Percentiles rank a stretch among this genome's conserved stretches.
Conservation (phyloP, 2,329 filamentous ascomycete species). For the Helotiales sp. region DNA sequence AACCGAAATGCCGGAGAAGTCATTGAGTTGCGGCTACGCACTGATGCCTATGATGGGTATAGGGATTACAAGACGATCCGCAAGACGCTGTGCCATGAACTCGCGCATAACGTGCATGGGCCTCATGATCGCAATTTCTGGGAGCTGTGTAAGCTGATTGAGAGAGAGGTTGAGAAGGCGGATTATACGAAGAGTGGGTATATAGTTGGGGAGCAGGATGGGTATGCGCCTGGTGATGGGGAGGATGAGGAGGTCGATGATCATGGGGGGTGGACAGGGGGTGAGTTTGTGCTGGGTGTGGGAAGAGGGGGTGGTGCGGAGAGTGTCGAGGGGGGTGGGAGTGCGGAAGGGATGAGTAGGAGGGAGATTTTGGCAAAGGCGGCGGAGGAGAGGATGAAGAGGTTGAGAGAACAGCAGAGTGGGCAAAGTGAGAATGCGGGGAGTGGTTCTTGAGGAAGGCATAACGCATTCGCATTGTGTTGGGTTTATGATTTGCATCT, state of each 20-base stretch:
- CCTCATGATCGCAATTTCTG: slow-evolving; percentile 89
- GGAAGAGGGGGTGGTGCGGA: slow-evolving; percentile 50
- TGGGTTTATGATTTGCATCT: background rate
- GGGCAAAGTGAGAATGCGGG: slow-evolving; percentile 1
- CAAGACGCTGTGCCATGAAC: slow-evolving; percentile 91
- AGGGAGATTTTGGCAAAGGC: slow-evolving; percentile 77
- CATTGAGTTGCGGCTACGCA: slow-evolving; percentile 88
- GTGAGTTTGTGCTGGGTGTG: slow-evolving; percentile 74
- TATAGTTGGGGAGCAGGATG: slow-evolving; percentile 63
- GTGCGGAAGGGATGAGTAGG: slow-evolving; percentile 58
- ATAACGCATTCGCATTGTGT: too few relatives aligned
- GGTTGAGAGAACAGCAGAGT: slow-evolving; percentile 35
- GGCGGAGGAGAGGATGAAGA: slow-evolving; percentile 62
- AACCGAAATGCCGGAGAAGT: slow-evolving; percentile 89
- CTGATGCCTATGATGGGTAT: slow-evolving; percentile 93
- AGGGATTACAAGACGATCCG: slow-evolving; percentile 90
- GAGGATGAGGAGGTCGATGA: slow-evolving; percentile 61
- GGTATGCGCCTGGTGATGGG: slow-evolving; percentile 54
- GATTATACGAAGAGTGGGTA: slow-evolving; percentile 79
- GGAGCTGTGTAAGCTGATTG: slow-evolving; percentile 85
- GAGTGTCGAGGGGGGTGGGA: slow-evolving; percentile 34
- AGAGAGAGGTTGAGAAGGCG: slow-evolving; percentile 79
- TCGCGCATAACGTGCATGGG: slow-evolving; percentile 88
- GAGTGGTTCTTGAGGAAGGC: background rate
- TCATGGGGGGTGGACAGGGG: slow-evolving; percentile 78